These are phyloP conservation scores for Chimonanthus salicifolius DNA, from an alignment of 164 flowering plant genomes.

Conservation along the genomic window DNA sequence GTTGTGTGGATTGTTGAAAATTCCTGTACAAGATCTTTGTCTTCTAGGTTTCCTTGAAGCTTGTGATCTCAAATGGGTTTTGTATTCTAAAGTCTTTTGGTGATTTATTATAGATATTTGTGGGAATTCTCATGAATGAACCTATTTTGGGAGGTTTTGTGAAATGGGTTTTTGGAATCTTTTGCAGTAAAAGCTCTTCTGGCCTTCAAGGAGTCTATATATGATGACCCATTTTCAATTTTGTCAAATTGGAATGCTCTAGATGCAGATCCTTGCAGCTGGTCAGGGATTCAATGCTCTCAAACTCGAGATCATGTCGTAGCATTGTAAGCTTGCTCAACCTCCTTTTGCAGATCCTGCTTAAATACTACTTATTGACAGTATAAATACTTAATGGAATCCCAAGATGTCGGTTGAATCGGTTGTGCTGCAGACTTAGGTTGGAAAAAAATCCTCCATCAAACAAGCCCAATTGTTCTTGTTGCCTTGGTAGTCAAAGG, in stretches of 20 bases:
- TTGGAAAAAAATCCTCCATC: background rate
- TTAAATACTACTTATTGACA: too few relatives aligned
- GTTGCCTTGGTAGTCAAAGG: too few relatives aligned
- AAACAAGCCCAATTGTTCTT: background rate
- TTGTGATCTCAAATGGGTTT: background rate
- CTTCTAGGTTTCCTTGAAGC: background rate
- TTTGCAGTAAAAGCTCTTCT: constrained; percentile 51
- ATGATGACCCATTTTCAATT: constrained; percentile 64
- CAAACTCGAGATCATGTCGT: constrained; percentile 41
- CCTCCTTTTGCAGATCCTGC: background rate
- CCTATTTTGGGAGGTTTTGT: background rate
- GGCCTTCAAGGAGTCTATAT: constrained; percentile 62
- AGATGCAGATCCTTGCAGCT: constrained; percentile 65
- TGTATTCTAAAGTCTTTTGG: background rate
- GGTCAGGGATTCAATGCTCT: constrained; percentile 69
- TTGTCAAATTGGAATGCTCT: constrained; percentile 63
- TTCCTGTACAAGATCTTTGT: too few relatives aligned
- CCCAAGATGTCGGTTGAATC: too few relatives aligned
- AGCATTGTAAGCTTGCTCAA: constrained; percentile 51
- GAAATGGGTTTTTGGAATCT: constrained; percentile 3
- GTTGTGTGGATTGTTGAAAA: too few relatives aligned
- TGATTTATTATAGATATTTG: background rate
- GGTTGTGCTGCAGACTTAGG: too few relatives aligned
- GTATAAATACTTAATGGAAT: too few relatives aligned
- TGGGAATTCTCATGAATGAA: background rate